Percentiles rank a stretch among this genome's conserved stretches.
These are phyloP conservation scores for Chytriomyces sp. DNA, from an alignment of 192 early-diverging fungal genomes.

Conservation along the genomic window DNA sequence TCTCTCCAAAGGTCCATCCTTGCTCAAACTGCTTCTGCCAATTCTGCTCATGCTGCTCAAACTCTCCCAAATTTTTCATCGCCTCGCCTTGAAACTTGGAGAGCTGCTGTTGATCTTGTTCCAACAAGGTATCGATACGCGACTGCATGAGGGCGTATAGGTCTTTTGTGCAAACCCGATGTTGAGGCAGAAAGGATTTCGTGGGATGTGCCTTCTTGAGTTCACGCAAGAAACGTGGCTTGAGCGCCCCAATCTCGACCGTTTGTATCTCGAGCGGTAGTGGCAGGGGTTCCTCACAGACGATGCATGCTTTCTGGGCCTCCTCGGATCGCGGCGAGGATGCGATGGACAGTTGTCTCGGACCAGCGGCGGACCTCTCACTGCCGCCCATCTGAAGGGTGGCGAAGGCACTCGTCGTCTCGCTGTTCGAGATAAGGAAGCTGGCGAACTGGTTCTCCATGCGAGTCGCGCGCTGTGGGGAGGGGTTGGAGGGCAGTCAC, in stretches of 20 bases:
- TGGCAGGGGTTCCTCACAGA: slow-evolving; percentile 27
- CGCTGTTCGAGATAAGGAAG: too few relatives aligned
- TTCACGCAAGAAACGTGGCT: slow-evolving; percentile 35
- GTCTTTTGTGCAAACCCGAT: slow-evolving; percentile 30
- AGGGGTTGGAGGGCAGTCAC: too few relatives aligned
- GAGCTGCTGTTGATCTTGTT: slow-evolving; percentile 35
- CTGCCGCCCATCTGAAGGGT: too few relatives aligned
- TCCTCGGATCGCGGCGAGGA: too few relatives aligned
- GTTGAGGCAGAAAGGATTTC: neutral
- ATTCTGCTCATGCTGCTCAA: slow-evolving; percentile 44
- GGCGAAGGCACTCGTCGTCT: too few relatives aligned
- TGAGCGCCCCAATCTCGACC: slow-evolving; percentile 25
- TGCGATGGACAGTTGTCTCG: too few relatives aligned
- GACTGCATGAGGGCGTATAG: slow-evolving; percentile 24
- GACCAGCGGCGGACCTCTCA: too few relatives aligned
- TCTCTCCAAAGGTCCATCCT: slow-evolving; percentile 36
- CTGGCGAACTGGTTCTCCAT: too few relatives aligned
- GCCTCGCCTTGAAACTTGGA: slow-evolving; percentile 40
- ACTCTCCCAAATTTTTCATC: slow-evolving; percentile 43
- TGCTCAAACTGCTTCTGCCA: slow-evolving; percentile 52
- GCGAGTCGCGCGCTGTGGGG: too few relatives aligned
- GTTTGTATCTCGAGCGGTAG: slow-evolving; percentile 24
- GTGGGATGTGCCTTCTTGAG: slow-evolving; percentile 22
- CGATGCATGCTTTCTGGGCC: slow-evolving; percentile 21
- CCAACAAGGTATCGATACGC: slow-evolving; percentile 41